Evolutionary conservation across 1,284 basidiomycete genomes (phyloP), one percentile per base, ranked within the genome.

Genomic region (Boletus holoroseus): DNA sequence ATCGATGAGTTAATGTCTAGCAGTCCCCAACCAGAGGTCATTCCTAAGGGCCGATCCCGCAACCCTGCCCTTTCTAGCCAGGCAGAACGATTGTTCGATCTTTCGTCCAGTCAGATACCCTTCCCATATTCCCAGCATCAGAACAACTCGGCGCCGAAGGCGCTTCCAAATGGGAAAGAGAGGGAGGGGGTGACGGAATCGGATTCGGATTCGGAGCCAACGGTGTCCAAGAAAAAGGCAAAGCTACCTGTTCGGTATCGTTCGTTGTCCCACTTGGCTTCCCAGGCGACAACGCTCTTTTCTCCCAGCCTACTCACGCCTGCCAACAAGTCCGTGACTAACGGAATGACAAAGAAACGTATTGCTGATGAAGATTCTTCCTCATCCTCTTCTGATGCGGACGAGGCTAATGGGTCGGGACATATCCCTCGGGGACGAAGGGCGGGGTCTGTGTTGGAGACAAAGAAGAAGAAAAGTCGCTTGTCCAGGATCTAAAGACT

Each of bases 391-490:
- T 60, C 61, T n/a, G 60, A 62, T 24, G 31, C 70, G 15, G 76
- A 75, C 7, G 72, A 71, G 43, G 69, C 55, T 11, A 58, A 56
- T 44, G 55, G 64, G 28, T 57, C 62, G 45, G 80, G 75, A 15
- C 81, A 84, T 62, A 85, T 86, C 40, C 84, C 84, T 32, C 73
- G 68, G 56, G 70, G 71, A 16, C 73, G 79, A 53, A 69, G 73
- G 52, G 83, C 83, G 28, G 83, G 83, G 3, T 63, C 62, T 3
- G 57, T 41, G 1, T 53, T 67, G 38, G 60, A 60, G 53, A 38
- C 40, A 15, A 67, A 55, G 50, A 69, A 58, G 51, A 67, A 57
- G 55, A 53, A 53, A 54, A 47, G 57, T 36, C 24, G 56, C 3
- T 43, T 64, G 44, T 51, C 53, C 20, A 40, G n/a, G 27, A 18